Base-by-base conservation (phyloP, 179 eudicot species). In the Vitellaria paradoxa region DNA sequence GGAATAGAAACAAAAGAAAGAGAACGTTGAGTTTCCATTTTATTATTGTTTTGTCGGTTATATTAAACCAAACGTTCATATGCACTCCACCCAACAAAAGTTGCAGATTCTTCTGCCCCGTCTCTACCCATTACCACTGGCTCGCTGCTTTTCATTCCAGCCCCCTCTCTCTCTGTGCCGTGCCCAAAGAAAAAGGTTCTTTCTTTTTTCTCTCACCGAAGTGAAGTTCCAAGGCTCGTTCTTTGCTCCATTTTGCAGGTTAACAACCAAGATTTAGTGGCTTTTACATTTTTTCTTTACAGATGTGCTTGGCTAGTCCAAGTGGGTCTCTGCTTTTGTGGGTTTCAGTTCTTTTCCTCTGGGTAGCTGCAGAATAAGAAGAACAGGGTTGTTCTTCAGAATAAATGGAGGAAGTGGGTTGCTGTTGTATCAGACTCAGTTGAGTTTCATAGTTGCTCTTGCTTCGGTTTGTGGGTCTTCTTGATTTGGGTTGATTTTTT, bases 81-180 rank as follows among this genome's bases (percentile, higher is more conserved):
- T 73, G 82, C 90, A 81, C 87, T 77, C 50, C 77, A 68, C 84
- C 84, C 88, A 69, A 87, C 61, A 83, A 79, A 85, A 59, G 83
- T 78, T 37, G 42, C 84, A 78, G 76, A 78, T 72, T 76, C 77
- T 49, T 73, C 53, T 13, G n/a, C 20, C 7, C 4, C 37, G 50
- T 37, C 15, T 45, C 17, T 23, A 23, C 60, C 53, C 52, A 45
- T 75, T 47, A 49, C 17, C 37, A 30, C 1, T 30, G 37, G 2
- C 37, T 30, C 69, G 8, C 59, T 57, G 6, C 47, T 9, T 53
- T 72, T 56, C 40, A 50, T 23, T 0, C 66, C 47, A 24, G 63
- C 13, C 70, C 74, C 64, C 66, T 12, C 52, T 12, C 52, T 52
- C 14, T 46, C 69, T 56, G 56, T 76, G 64, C 12, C 23, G 65